Conservation (phyloP, 345 rosid species). For the sweet orange (Citrus sinensis) region DVS_A1.0 CM039161.1:656001-656500, state of each 20-base stretch:
- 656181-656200: slow-evolving; percentile 46
- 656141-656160: slow-evolving; percentile 34
- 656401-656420: neutral
- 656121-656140: slow-evolving; percentile 56
- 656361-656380: neutral
- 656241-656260: slow-evolving; percentile 27
- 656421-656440: neutral
- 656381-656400: neutral
- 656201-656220: slow-evolving; percentile 41
- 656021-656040: no score
- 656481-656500: no score
- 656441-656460: neutral
- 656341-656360: neutral
- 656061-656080: no score
- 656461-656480: no score
- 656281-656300: slow-evolving; percentile 49
- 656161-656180: slow-evolving; percentile 37
- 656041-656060: no score
- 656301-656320: slow-evolving; percentile 14
- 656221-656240: slow-evolving; percentile 55
- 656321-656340: slow-evolving; percentile 1
- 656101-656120: no score
- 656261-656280: slow-evolving; percentile 29
- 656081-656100: neutral
- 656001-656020: no score